phyloP scores from a whole-genome alignment of 495 filamentous ascomycete genomes.

The Margaritispora aquatica region DNA sequence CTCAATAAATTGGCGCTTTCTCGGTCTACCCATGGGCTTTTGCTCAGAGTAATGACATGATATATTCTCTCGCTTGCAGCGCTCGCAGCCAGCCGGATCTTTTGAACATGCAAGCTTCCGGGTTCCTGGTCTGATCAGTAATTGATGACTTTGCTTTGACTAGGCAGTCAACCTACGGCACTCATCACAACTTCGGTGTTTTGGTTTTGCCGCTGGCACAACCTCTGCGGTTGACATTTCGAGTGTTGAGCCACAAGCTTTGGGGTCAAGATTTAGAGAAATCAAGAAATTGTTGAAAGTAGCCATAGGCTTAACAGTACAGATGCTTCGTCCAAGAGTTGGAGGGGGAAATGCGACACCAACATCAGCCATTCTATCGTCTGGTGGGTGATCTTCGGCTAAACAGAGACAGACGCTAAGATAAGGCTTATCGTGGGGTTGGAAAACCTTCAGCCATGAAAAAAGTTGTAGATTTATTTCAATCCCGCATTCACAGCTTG shows the following conservation, averaged over 20 bases:
- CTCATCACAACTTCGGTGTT: constrained; percentile 54
- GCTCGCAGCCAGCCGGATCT: constrained; percentile 46
- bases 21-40: constrained; percentile 56
- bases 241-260: constrained; percentile 7
- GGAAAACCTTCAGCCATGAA: constrained; percentile 6
- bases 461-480: background rate
- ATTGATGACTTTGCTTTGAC: background rate
- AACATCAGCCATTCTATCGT: no score
- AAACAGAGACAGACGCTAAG: constrained; percentile 13
- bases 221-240: background rate
- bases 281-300: constrained; percentile 11
- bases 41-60: constrained; percentile 52
- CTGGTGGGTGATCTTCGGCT: background rate
- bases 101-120: constrained; percentile 59
- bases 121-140: constrained; percentile 34
- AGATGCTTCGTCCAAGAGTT: background rate
- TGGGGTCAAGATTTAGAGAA: constrained; percentile 14
- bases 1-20: constrained; percentile 45
- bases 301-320: background rate
- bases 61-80: constrained; percentile 48
- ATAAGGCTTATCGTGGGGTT: constrained; percentile 8
- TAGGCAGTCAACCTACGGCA: constrained; percentile 39
- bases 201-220: background rate
- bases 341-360: background rate
- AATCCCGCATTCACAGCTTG: background rate